Evolutionary conservation across 2,329 filamentous ascomycete genomes (phyloP).

Genomic region (Magnaporthiopsis rhizophila): DNA sequence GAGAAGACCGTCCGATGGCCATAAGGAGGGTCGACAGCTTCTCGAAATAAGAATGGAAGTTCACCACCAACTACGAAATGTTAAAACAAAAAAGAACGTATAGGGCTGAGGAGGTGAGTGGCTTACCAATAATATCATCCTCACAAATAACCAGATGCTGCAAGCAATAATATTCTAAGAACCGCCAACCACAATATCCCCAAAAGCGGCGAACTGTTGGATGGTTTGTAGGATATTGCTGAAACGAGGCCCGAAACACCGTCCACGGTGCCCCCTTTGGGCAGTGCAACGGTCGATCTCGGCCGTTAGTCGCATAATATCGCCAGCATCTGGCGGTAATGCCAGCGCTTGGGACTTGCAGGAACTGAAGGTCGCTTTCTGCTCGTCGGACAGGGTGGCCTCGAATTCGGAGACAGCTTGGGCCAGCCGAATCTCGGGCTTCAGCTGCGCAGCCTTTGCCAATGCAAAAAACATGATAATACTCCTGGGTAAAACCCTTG

Average conservation of each 20-base stretch:
- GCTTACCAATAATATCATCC: constrained; percentile 31
- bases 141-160: constrained; percentile 35
- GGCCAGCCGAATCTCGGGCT: constrained; percentile 30
- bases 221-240: constrained; percentile 30
- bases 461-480: no score
- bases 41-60: constrained; percentile 26
- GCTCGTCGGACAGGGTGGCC: constrained; percentile 23
- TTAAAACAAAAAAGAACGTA: background rate
- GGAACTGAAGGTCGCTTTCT: constrained; percentile 23
- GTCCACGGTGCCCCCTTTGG: constrained; percentile 13
- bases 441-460: constrained; percentile 6
- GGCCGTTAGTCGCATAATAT: constrained; percentile 32
- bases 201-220: constrained; percentile 35
- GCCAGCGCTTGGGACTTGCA: constrained; percentile 13
- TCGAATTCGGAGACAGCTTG: constrained; percentile 33
- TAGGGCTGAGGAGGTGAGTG: constrained; percentile 9
- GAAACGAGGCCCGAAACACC: constrained; percentile 32
- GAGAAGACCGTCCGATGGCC: constrained; percentile 29
- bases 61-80: constrained; percentile 20
- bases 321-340: constrained; percentile 20
- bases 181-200: constrained; percentile 31
- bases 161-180: constrained; percentile 36
- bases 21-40: constrained; percentile 32
- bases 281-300: constrained; percentile 23
- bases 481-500: no score